Percentiles rank a stretch among this genome's conserved stretches.
These are phyloP conservation scores for Hygrophorus russula DNA, from an alignment of 768 basidiomycete genomes.

Conservation along the genomic window DNA sequence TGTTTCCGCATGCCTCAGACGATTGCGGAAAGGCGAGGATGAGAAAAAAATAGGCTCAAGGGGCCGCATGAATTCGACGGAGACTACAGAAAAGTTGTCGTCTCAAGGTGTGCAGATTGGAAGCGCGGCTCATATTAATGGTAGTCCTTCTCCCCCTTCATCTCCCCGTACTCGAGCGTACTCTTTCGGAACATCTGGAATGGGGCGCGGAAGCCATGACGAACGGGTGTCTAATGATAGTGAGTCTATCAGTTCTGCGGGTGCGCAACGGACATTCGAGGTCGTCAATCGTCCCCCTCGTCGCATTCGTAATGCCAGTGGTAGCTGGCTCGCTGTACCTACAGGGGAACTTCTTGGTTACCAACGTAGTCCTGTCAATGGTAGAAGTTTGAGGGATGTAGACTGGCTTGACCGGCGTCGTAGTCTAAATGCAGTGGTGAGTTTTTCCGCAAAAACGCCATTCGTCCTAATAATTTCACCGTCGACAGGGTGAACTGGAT, in stretches of 20 bases:
- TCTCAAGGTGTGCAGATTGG: neutral
- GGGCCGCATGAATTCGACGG: slow-evolving; percentile 5
- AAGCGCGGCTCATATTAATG: slow-evolving; percentile 25
- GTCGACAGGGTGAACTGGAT: slow-evolving; percentile 59
- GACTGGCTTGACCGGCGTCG: slow-evolving; percentile 73
- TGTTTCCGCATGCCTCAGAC: slow-evolving; percentile 10
- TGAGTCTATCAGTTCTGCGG: slow-evolving; percentile 33
- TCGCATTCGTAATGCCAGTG: slow-evolving; percentile 20
- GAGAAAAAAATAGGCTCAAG: slow-evolving; percentile 9
- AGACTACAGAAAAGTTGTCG: neutral
- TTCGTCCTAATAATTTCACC: slow-evolving; percentile 5
- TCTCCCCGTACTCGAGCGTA: slow-evolving; percentile 34
- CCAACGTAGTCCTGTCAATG: slow-evolving; percentile 16
- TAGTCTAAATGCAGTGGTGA: slow-evolving; percentile 59
- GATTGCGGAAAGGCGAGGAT: slow-evolving; percentile 6
- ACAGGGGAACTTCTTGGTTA: slow-evolving; percentile 8
- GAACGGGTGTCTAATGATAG: slow-evolving; percentile 33
- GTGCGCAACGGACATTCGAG: slow-evolving; percentile 33
- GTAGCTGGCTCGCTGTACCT: slow-evolving; percentile 16
- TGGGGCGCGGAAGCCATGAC: slow-evolving; percentile 30
- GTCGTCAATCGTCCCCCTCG: slow-evolving; percentile 38
- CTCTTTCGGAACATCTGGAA: slow-evolving; percentile 37
- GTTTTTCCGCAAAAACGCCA: slow-evolving; percentile 13
- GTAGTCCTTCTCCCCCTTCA: slow-evolving; percentile 28
- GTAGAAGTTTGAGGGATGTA: slow-evolving; percentile 54